Evolutionary conservation across 108 stramenopile species (phyloP).

Genomic region (Nitzschia sp.): DNA sequence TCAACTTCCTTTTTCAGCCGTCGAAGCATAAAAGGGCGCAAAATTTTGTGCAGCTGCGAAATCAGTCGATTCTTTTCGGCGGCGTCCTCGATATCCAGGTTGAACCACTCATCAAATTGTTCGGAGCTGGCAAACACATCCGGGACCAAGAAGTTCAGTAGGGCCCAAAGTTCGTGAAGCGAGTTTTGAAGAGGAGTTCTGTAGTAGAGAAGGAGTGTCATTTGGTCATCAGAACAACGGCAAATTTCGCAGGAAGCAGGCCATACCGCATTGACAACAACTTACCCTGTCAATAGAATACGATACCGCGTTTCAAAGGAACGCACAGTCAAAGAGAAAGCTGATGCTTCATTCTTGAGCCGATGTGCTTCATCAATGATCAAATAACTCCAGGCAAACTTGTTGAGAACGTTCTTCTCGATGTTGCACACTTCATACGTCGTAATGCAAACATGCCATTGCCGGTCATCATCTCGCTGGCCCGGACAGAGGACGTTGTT

Average conservation of each 20-base stretch:
- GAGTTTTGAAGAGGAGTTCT: slow-evolving; percentile 97
- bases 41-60: slow-evolving; percentile 95
- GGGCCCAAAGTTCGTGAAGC: slow-evolving; percentile 95
- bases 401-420: slow-evolving; percentile 79
- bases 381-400: slow-evolving; percentile 95
- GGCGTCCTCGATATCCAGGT: slow-evolving; percentile 86
- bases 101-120: slow-evolving; percentile 96
- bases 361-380: slow-evolving; percentile 94
- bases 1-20: slow-evolving; percentile 94
- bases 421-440: slow-evolving; percentile 97
- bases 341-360: slow-evolving; percentile 93
- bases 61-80: slow-evolving; percentile 92
- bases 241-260: background rate
- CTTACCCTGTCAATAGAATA: slow-evolving; percentile 92
- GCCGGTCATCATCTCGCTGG: slow-evolving; percentile 63
- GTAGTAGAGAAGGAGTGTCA: background rate
- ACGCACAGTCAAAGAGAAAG: slow-evolving; percentile 89
- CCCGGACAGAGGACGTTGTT: slow-evolving; percentile 84
- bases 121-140: slow-evolving; percentile 90
- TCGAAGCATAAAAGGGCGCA: slow-evolving; percentile 98
- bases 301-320: slow-evolving; percentile 89
- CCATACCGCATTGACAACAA: background rate
- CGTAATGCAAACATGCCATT: slow-evolving; percentile 95
- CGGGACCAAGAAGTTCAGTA: slow-evolving; percentile 70
- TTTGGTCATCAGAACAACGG: background rate